Percentiles rank a stretch among this genome's conserved stretches.
These are phyloP conservation scores for Vachellia collinsii DNA, from an alignment of 306 rosid genomes.

Conservation along the genomic window DNA sequence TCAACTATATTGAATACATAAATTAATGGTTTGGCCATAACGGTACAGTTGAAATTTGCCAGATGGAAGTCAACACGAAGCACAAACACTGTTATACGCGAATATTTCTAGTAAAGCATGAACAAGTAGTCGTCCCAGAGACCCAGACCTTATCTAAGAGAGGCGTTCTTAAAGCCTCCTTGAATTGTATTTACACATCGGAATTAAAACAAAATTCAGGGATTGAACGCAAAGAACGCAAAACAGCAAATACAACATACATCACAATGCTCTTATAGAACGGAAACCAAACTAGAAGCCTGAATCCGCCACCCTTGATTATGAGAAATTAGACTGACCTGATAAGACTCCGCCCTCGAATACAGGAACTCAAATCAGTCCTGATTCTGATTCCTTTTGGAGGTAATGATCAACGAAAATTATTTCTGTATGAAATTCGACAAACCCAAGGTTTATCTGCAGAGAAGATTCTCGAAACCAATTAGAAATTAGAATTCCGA, in stretches of 20 bases:
- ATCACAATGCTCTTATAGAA: neutral
- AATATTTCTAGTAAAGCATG: neutral
- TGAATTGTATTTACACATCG: neutral
- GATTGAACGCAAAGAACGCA: neutral
- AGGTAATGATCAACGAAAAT: neutral
- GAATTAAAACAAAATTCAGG: conserved; percentile 25
- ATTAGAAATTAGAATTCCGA: neutral
- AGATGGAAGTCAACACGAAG: neutral
- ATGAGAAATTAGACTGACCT: neutral
- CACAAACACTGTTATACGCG: neutral
- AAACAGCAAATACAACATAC: neutral
- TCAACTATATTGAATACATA: neutral
- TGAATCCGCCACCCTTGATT: neutral
- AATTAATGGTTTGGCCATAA: too few species aligned
- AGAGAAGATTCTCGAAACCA: neutral
- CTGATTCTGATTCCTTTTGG: neutral
- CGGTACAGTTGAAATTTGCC: neutral
- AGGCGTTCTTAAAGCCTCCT: neutral
- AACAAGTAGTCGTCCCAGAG: conserved; percentile 1
- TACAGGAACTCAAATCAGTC: neutral
- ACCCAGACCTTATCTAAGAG: neutral
- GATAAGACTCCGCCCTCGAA: neutral
- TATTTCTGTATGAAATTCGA: neutral
- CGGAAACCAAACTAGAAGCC: conserved; percentile 2
- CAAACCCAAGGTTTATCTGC: neutral